These are phyloP conservation scores for Fusarium graminum DNA, from an alignment of 2,329 filamentous ascomycete species.

Conservation along the genomic window DNA sequence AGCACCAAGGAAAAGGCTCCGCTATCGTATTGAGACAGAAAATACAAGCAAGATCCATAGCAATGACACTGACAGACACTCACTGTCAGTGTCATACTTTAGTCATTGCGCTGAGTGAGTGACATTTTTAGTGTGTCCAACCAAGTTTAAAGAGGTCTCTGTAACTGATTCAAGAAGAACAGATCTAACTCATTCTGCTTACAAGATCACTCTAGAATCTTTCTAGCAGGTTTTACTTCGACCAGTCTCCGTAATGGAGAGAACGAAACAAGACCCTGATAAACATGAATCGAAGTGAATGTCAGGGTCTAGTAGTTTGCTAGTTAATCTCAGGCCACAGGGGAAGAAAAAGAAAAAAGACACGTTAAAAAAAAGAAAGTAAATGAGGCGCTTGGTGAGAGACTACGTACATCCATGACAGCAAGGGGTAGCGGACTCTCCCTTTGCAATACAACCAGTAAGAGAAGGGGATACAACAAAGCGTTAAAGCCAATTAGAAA, in stretches of 20 bases:
- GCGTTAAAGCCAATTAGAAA: neutral
- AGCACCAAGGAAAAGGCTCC: conserved; percentile 34
- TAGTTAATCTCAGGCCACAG: conserved; percentile 25
- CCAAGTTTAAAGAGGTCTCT: neutral
- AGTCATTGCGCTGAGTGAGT: conserved; percentile 17
- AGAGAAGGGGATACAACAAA: conserved; percentile 1
- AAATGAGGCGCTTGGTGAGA: conserved; percentile 2
- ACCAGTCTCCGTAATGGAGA: neutral
- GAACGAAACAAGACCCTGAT: conserved; percentile 1
- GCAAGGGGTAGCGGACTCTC: conserved; percentile 14
- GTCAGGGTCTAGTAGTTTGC: conserved; percentile 1
- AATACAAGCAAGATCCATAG: conserved; percentile 1
- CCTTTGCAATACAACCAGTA: conserved; percentile 2
- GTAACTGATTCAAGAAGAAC: conserved; percentile 23
- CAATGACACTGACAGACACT: conserved; percentile 13
- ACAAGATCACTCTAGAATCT: conserved; percentile 2
- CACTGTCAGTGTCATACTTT: neutral
- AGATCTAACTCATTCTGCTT: conserved; percentile 17
- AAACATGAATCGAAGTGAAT: conserved; percentile 29
- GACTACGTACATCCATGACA: conserved; percentile 6
- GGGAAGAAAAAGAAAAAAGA: conserved; percentile 18
- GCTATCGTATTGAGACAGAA: conserved; percentile 27
- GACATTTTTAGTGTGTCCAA: conserved; percentile 2
- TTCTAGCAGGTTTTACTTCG: neutral
- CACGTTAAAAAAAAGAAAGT: conserved; percentile 15